Conservation (phyloP, 768 basidiomycete species). For the Vararia minispora region DNA sequence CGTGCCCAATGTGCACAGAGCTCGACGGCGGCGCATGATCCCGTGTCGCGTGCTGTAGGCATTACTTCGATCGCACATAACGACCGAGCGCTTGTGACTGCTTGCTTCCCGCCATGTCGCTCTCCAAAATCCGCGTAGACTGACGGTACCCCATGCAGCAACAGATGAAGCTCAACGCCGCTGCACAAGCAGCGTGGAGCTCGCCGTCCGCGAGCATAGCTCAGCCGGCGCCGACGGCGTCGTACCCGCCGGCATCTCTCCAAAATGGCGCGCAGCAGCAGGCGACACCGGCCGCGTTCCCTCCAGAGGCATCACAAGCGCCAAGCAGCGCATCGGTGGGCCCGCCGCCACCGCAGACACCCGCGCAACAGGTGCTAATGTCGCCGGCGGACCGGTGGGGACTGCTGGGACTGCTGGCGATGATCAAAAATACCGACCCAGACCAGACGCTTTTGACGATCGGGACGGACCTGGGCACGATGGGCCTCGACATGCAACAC, state of each 20-base stretch:
- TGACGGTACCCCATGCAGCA: too few species aligned
- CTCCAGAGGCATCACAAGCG: slow-evolving; percentile 26
- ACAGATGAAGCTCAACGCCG: slow-evolving; percentile 51
- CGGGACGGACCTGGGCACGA: slow-evolving; percentile 80
- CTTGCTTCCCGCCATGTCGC: not conserved
- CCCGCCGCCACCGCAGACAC: slow-evolving; percentile 17
- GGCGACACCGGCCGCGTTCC: slow-evolving; percentile 24
- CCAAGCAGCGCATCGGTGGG: slow-evolving; percentile 10
- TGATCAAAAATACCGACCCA: slow-evolving; percentile 75
- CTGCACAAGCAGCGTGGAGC: slow-evolving; percentile 54
- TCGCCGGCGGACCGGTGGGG: slow-evolving; percentile 15
- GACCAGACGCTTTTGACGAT: slow-evolving; percentile 72
- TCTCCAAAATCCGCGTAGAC: slow-evolving; percentile 25
- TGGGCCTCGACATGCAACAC: slow-evolving; percentile 80
- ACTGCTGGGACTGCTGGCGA: slow-evolving; percentile 58
- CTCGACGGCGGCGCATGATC: too few species aligned
- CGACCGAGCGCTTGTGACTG: not conserved
- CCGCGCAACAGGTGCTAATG: slow-evolving; percentile 15
- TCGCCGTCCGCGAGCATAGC: slow-evolving; percentile 39
- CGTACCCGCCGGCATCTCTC: slow-evolving; percentile 19
- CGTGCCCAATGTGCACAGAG: too few species aligned
- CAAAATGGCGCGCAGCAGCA: slow-evolving; percentile 39
- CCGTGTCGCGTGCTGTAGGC: too few species aligned
- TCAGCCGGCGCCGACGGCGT: slow-evolving; percentile 16
- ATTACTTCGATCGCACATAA: slow-evolving; percentile 1